Evolutionary conservation across 306 rosid species (phyloP).

Genomic region (Fagus crenata): DNA sequence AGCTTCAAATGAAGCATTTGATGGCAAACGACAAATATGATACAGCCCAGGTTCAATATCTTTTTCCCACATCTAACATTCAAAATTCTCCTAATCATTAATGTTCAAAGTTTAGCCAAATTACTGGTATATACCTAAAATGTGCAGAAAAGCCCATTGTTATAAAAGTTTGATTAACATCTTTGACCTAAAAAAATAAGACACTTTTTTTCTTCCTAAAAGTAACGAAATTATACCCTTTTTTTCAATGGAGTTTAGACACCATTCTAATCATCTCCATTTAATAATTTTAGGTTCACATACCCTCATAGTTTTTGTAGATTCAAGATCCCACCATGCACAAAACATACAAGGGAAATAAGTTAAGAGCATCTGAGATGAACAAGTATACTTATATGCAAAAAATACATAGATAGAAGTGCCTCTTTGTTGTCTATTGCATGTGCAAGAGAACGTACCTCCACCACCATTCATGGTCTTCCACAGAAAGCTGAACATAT

Average conservation of each 20-base stretch:
- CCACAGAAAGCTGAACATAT: constrained; percentile 77
- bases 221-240: not conserved
- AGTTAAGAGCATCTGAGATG: not conserved
- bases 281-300: constrained; percentile 17
- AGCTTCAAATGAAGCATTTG: not conserved
- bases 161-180: not conserved
- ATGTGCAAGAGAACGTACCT: constrained; percentile 49
- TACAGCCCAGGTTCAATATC: not conserved
- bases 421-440: constrained; percentile 2
- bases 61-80: not conserved
- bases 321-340: constrained; percentile 7
- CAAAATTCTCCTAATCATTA: not conserved
- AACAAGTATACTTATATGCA: not conserved
- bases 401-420: not conserved
- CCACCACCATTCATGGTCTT: constrained; percentile 98
- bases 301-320: constrained; percentile 2
- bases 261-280: constrained; percentile 12
- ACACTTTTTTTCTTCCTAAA: not conserved
- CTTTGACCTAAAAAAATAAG: not conserved
- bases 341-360: not conserved
- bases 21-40: not conserved
- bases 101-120: not conserved
- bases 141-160: not conserved
- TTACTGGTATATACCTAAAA: not conserved
- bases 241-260: too few species aligned